These are phyloP conservation scores for Metarhizium album DNA, from an alignment of 2,329 filamentous ascomycete species.

Conservation along the genomic window DNA sequence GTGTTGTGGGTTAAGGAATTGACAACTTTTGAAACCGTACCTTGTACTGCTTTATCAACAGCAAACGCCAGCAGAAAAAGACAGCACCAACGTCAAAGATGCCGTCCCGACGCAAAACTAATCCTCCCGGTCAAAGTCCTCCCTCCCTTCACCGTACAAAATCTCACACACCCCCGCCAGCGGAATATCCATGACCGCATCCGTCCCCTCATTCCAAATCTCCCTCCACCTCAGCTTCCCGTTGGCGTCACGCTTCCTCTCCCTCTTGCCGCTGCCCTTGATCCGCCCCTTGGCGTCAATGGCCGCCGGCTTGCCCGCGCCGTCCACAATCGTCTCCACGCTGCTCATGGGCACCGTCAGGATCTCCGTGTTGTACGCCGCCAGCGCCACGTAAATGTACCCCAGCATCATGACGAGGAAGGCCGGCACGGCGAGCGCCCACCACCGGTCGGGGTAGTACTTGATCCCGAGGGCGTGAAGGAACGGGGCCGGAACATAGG, in stretches of 20 bases:
- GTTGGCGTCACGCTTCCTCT: constrained; percentile 25
- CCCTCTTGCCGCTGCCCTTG: constrained; percentile 24
- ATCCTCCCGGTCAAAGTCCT: constrained; percentile 6
- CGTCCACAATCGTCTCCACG: constrained; percentile 86
- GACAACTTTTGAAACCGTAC: no score
- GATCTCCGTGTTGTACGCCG: constrained; percentile 80
- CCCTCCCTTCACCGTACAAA: constrained; percentile 59
- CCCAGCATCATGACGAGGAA: constrained; percentile 81
- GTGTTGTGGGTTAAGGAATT: no score
- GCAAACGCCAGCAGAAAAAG: neutral
- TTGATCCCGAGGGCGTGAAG: constrained; percentile 87
- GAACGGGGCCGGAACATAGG: constrained; percentile 83
- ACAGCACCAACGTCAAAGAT: no score
- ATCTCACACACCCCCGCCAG: constrained; percentile 92
- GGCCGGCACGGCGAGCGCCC: constrained; percentile 83
- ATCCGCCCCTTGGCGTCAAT: constrained; percentile 59
- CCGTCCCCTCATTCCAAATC: constrained; percentile 86
- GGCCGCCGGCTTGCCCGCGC: constrained; percentile 74
- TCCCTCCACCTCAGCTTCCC: constrained; percentile 57
- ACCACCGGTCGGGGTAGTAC: constrained; percentile 97
- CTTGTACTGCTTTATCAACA: no score
- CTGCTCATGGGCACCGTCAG: constrained; percentile 70
- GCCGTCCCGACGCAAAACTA: neutral
- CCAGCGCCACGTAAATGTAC: constrained; percentile 90
- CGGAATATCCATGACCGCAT: constrained; percentile 95